Evolutionary conservation across 1,284 basidiomycete species (phyloP), one percentile per base, ranked within the genome.

Genomic region (Pseudozyma pruni): DNA sequence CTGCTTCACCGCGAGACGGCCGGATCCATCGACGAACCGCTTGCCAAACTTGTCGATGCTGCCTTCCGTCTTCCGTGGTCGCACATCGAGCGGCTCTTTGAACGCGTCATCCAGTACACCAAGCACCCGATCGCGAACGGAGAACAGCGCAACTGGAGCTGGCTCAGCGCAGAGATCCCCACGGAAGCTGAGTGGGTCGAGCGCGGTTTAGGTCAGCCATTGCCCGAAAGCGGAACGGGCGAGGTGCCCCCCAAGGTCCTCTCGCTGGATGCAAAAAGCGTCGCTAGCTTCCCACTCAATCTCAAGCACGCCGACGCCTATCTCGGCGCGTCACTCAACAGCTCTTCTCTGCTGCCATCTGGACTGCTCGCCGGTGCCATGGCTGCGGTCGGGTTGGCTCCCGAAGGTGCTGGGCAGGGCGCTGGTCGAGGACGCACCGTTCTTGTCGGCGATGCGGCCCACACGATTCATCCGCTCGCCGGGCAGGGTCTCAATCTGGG

Each of bases 401-500:
- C 71, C 0, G 72, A 70, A 27, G 75, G 69, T 4, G 76, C 70
- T 14, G 74, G 60, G 3, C 75, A 72, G 29, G 71, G 70, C 13
- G 44, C 22, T 0, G 67, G 79, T 31, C 87, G 88, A 1, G 85
- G 85, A 1, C 87, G 95, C 3, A 94, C 91, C 0, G 94, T 90
- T 1, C 88, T 98, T 3, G 88, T 98, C 1, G 96, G 96, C 5
- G 96, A 98, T 83, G 94, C 96, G 1, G 95, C 94, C 14, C 96
- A 98, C 79, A 92, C 92, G 0, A 87, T 93, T 5, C 96, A 98
- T 79, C 96, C 96, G 0, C 87, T 98, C n/a, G 95, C 94, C 0
- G 96, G 96, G 1, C 96, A 98, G 81, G 96, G 95, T 0, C 85
- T 98, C 38, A 98, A 99, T 82, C 85, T 95, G 75, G 96, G 95